These are phyloP conservation scores for Biancaea sappan DNA, from an alignment of 306 rosid genomes.

Conservation along the genomic window DNA sequence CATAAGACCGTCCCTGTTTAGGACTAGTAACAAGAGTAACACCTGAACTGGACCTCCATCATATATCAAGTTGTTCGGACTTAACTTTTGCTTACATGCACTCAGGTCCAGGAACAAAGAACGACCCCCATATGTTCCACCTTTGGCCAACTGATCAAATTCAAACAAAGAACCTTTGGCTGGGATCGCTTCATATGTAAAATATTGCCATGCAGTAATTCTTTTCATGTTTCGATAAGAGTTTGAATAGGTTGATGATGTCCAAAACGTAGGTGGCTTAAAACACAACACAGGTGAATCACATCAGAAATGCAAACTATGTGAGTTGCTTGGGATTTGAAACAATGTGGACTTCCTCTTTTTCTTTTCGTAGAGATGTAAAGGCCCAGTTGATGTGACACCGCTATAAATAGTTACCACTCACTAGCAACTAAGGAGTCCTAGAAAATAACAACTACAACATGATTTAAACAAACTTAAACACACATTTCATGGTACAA, in stretches of 20 bases:
- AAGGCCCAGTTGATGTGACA: too few species aligned
- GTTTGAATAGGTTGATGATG: too few species aligned
- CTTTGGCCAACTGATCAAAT: constrained; percentile 56
- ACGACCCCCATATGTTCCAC: constrained; percentile 42
- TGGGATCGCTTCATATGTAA: constrained; percentile 67
- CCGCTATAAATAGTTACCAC: too few species aligned
- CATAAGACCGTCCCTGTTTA: constrained; percentile 50
- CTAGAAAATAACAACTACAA: not conserved
- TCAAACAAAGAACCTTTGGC: constrained; percentile 80
- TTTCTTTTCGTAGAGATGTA: too few species aligned
- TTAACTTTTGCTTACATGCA: constrained; percentile 44
- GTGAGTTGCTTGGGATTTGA: too few species aligned
- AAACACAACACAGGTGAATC: too few species aligned
- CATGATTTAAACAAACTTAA: not conserved
- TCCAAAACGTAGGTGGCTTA: too few species aligned
- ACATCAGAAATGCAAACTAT: too few species aligned
- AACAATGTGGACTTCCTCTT: too few species aligned
- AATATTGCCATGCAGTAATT: constrained; percentile 80
- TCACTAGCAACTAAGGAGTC: not conserved
- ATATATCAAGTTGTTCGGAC: constrained; percentile 41
- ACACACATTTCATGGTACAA: constrained; percentile 11
- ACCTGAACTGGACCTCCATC: constrained; percentile 65
- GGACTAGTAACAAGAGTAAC: constrained; percentile 86
- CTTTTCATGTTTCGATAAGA: constrained; percentile 75
- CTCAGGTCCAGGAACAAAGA: constrained; percentile 40